Percentiles rank a stretch among this genome's conserved stretches.
phyloP scores from a whole-genome alignment of 1,284 basidiomycete species.

The Cerrena zonata region DNA sequence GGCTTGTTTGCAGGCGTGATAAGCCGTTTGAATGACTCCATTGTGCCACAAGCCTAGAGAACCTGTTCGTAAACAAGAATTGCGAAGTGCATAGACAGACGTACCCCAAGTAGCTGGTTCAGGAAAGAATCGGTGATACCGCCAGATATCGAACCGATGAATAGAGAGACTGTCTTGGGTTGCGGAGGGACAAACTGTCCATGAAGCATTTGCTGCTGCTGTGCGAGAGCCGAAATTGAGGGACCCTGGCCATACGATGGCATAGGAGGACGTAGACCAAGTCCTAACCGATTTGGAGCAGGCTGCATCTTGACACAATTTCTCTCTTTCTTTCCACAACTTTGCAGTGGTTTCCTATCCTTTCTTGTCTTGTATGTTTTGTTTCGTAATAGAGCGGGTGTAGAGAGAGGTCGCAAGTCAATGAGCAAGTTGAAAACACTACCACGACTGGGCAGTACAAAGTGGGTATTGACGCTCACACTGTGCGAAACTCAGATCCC shows the following conservation, averaged over 20 bases:
- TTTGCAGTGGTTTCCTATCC: background rate
- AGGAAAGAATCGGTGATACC: slow-evolving; percentile 81
- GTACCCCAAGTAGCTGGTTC: slow-evolving; percentile 70
- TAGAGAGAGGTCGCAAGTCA: too few relatives aligned
- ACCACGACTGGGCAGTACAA: too few relatives aligned
- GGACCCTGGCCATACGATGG: slow-evolving; percentile 81
- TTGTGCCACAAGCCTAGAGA: slow-evolving; percentile 77
- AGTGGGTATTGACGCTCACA: too few relatives aligned
- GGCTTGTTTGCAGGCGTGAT: slow-evolving; percentile 86
- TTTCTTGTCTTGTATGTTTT: too few relatives aligned
- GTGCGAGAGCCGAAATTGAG: slow-evolving; percentile 80
- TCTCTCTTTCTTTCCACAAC: background rate
- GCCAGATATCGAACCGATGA: slow-evolving; percentile 91
- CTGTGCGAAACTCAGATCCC: too few relatives aligned
- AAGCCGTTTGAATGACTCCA: slow-evolving; percentile 84
- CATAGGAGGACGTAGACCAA: slow-evolving; percentile 78
- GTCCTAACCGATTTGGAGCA: slow-evolving; percentile 66
- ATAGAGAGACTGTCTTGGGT: slow-evolving; percentile 63
- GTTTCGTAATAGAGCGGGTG: too few relatives aligned
- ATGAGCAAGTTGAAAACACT: too few relatives aligned
- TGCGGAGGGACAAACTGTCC: slow-evolving; percentile 59
- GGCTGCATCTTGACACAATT: slow-evolving; percentile 55
- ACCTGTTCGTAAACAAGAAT: background rate
- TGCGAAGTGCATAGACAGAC: slow-evolving; percentile 26
- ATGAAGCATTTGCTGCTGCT: slow-evolving; percentile 65